Evolutionary conservation across 495 filamentous ascomycete genomes (phyloP).

Genomic region (Lasiosphaeria ovina): DNA sequence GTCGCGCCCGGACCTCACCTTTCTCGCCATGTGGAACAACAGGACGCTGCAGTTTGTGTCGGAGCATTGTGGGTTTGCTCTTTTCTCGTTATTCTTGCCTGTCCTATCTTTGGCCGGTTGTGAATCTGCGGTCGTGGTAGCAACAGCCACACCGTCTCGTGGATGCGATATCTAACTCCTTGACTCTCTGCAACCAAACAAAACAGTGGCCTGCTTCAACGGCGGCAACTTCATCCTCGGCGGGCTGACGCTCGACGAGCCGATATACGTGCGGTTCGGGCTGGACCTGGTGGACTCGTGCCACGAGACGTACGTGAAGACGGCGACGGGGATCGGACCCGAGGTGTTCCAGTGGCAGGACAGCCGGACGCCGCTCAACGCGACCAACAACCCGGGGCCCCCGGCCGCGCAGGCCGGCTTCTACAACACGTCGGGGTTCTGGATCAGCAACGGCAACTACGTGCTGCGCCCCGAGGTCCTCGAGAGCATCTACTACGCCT

Average conservation of each 20-base stretch:
- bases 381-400: conserved; percentile 38
- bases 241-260: conserved; percentile 62
- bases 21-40: conserved; percentile 61
- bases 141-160: not conserved
- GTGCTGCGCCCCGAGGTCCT: conserved; percentile 80
- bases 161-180: not conserved
- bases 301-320: conserved; percentile 68
- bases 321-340: conserved; percentile 72
- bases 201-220: conserved; percentile 70
- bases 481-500: conserved; percentile 88
- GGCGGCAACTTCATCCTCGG: conserved; percentile 87
- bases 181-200: not conserved
- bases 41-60: conserved; percentile 51
- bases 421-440: conserved; percentile 69
- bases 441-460: conserved; percentile 61
- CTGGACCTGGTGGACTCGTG: conserved; percentile 71
- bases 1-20: conserved; percentile 70
- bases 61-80: conserved; percentile 50
- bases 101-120: not conserved
- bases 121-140: no score
- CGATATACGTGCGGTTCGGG: conserved; percentile 71
- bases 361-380: conserved; percentile 32
- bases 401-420: conserved; percentile 53
- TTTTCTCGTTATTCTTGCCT: not conserved
- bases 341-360: conserved; percentile 74